Evolutionary conservation across 768 basidiomycete genomes (phyloP), one percentile per base, ranked within the genome.

Genomic region (Roridomyces roridus): DNA sequence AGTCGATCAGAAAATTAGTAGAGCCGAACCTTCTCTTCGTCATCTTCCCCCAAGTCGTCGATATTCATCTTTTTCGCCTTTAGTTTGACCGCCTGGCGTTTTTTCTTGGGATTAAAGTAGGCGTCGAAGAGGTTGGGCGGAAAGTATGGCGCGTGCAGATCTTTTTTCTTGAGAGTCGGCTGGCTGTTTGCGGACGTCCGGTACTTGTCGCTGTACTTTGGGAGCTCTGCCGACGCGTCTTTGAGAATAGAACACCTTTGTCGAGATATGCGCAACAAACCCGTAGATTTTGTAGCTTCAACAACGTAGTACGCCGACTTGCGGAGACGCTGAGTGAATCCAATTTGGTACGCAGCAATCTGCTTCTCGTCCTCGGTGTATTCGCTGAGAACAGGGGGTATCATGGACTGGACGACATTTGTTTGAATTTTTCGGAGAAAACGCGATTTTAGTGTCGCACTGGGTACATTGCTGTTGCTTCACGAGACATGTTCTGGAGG

Each of bases 151-250:
- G 82, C 80, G 57, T 92, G 83, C 4, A 94, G 74, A 24, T 91
- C 86, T 61, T 81, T 85, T 46, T 85, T 80, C 68, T 87, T 89
- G 55, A 94, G 77, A 35, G 81, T 76, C 11, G 91, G 89, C 53
- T 86, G 86, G 1, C 81, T 79, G 7, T 79, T 66, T 6, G 76
- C 69, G 8, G 85, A 85, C 3, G 87, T 84, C 7, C 87, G 81
- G 69, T 93, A 92, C 71, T 90, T 91, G 72, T 94, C 92, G 17
- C 91, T 92, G 68, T 92, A 94, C 25, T 89, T 85, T 39, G 88
- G 85, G 5, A 94, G 73, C 39, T 92, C 92, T 91, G 29, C n/a
- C 20, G 17, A 40, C 0, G 20, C 36, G 17, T 46, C 26, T 35
- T 31, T 23, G 41, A 63, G 23, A 59, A 18, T 18, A 41, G 18